These are phyloP conservation scores for Suhomyces sp. DNA, from an alignment of 805 yeast genomes.

Conservation along the genomic window DNA sequence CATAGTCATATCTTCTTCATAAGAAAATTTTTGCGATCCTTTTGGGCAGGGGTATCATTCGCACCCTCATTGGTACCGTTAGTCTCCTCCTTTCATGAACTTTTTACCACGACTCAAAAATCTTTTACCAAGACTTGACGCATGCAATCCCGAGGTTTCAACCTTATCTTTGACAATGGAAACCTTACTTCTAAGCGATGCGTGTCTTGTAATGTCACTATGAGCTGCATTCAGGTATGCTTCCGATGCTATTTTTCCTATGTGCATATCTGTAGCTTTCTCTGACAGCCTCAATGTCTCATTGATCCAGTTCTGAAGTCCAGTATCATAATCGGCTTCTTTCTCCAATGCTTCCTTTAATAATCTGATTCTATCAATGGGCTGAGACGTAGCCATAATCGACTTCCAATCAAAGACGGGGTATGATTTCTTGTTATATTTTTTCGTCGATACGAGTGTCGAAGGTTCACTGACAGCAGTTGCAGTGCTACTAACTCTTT, in stretches of 20 bases:
- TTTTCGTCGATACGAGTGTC: conserved; percentile 3
- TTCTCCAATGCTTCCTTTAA: conserved; percentile 43
- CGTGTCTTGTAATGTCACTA: conserved; percentile 49
- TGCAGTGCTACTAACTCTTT: not conserved
- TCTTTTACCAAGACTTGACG: conserved; percentile 56
- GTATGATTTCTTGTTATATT: conserved; percentile 14
- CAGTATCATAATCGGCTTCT: conserved; percentile 50
- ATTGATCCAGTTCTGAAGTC: conserved; percentile 57
- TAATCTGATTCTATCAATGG: conserved; percentile 41
- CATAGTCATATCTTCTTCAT: too few species aligned
- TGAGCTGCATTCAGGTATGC: conserved; percentile 68
- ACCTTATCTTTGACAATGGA: conserved; percentile 51
- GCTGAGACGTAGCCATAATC: conserved; percentile 39
- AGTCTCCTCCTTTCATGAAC: conserved; percentile 32
- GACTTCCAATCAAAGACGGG: conserved; percentile 43
- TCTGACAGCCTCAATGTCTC: conserved; percentile 43
- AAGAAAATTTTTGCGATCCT: too few species aligned
- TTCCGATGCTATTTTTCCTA: conserved; percentile 57
- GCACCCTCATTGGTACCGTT: too few species aligned
- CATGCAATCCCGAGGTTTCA: conserved; percentile 45
- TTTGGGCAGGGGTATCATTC: too few species aligned
- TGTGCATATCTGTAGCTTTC: conserved; percentile 35
- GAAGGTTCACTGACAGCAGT: conserved; percentile 4
- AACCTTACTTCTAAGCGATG: conserved; percentile 46
- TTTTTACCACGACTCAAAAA: conserved; percentile 58